Evolutionary conservation across 2,329 filamentous ascomycete species (phyloP).

Genomic region (Colletotrichum destructivum): DNA sequence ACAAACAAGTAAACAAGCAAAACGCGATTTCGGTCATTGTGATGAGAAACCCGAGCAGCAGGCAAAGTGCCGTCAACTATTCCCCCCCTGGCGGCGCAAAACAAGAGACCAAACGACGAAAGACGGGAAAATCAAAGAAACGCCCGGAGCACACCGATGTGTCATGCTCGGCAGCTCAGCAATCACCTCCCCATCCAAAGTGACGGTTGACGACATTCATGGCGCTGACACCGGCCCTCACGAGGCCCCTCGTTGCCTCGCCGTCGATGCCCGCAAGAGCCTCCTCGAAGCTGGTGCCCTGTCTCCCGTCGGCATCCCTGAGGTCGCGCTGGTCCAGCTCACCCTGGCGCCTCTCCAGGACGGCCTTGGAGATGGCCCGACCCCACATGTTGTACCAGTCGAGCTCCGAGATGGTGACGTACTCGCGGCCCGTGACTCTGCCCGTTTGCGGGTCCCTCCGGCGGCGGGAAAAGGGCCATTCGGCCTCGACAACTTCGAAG

Average conservation of each 20-base stretch:
- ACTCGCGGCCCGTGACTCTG: conserved; percentile 54
- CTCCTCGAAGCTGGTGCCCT: conserved; percentile 51
- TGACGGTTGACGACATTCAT: conserved; percentile 69
- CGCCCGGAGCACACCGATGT: background rate
- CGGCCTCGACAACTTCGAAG: conserved; percentile 74
- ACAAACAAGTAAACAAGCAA: conserved; percentile 7
- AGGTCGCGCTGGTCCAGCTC: conserved; percentile 72
- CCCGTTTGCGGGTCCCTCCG: conserved; percentile 31
- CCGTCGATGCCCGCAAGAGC: conserved; percentile 53
- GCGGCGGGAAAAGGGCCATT: conserved; percentile 70
- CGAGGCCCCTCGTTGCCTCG: conserved; percentile 58
- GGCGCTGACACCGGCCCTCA: conserved; percentile 65
- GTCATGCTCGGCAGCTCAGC: background rate
- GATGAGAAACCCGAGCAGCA: conserved; percentile 11
- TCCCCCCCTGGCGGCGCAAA: background rate
- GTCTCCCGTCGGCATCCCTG: conserved; percentile 56
- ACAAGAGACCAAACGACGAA: background rate
- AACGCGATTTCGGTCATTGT: background rate
- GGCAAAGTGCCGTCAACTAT: background rate
- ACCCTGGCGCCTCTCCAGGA: conserved; percentile 70
- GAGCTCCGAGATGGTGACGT: conserved; percentile 68
- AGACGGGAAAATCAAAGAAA: background rate
- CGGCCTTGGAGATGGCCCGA: conserved; percentile 71
- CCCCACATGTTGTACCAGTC: conserved; percentile 77
- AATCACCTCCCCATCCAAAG: conserved; percentile 65